These are phyloP conservation scores for Nidularia pulvinata DNA, from an alignment of 768 basidiomycete genomes.

Conservation along the genomic window DNA sequence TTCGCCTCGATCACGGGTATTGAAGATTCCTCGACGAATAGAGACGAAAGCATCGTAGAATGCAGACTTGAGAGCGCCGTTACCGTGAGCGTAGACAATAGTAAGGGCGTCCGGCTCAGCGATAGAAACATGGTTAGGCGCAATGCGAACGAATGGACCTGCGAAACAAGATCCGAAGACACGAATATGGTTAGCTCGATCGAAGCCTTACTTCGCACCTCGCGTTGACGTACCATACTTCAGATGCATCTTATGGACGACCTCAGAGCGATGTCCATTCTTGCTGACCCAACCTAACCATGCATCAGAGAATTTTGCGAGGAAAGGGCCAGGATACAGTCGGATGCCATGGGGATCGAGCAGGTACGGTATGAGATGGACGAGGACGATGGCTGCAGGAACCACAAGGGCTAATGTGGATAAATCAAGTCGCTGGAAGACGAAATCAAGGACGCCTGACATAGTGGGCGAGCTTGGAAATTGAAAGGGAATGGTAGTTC, in stretches of 20 bases:
- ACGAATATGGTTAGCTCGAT: not conserved
- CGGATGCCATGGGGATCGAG: conserved; percentile 61
- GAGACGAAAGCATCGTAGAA: conserved; percentile 84
- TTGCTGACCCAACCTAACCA: conserved; percentile 72
- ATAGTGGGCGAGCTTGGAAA: conserved; percentile 12
- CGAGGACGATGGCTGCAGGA: conserved; percentile 24
- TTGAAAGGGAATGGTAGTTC: conserved; percentile 2
- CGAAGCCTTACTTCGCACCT: not conserved
- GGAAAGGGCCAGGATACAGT: conserved; percentile 62
- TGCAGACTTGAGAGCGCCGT: conserved; percentile 77
- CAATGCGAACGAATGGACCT: conserved; percentile 72
- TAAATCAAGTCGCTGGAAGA: conserved; percentile 16
- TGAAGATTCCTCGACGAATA: conserved; percentile 74
- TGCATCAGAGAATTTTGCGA: conserved; percentile 69
- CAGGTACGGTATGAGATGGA: conserved; percentile 49
- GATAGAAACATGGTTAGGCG: conserved; percentile 77
- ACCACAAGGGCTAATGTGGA: conserved; percentile 19
- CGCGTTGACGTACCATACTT: conserved; percentile 57
- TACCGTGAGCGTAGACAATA: conserved; percentile 80
- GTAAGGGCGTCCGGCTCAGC: conserved; percentile 77
- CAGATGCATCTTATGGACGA: conserved; percentile 71
- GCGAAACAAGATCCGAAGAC: not conserved
- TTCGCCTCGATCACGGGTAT: conserved; percentile 73
- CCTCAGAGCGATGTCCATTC: conserved; percentile 74
- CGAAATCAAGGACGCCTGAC: conserved; percentile 17